Evolutionary conservation across 1,139 yeast species (phyloP), one percentile per base, ranked within the genome.

Genomic region (Yamadazyma sp.): DNA sequence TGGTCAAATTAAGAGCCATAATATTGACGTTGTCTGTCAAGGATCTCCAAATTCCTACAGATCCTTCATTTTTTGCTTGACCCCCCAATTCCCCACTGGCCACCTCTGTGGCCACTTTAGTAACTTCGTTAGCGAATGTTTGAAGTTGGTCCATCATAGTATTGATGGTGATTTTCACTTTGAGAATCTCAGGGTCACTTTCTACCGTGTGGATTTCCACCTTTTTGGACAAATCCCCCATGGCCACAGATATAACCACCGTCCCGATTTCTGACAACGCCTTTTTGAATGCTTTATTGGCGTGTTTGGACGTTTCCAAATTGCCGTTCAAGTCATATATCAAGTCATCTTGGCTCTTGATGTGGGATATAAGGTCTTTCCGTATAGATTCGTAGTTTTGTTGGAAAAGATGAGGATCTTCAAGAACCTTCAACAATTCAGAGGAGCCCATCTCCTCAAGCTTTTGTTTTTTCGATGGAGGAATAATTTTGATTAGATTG

Each of bases 81-180:
- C 95, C 95, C 49, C 95, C 95, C 37, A 87, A 70, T 45, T 87
- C 87, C 46, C 95, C 95, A 54, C 86, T 87, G 27, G 95, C 92
- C 23, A 87, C 95, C 54, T 87, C 94, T 9, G 91, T 85, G 32
- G 95, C 95, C 15, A 87, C 88, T 46, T 87, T 80, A 24, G 92
- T 84, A 28, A 86, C 94, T 60, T 86, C 95, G 45, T 77, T 76
- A 17, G 94, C 91, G 60, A 87, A 87, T 10, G 87, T 77, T 56
- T 84, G 92, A 44, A 87, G 69, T 61, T 86, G 94, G 58, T 84
- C 91, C 86, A 87, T 85, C 91, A 87, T 85, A 14, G 88, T 81
- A 59, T 87, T 87, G 54, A 87, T 86, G 12, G 94, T 84, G 43
- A 80, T 81, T 59, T 87, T 87, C 51, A 86, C 91, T 54, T 81